These are phyloP conservation scores for Chaetomidium leptoderma DNA, from an alignment of 495 filamentous ascomycete species.

Conservation along the genomic window DNA sequence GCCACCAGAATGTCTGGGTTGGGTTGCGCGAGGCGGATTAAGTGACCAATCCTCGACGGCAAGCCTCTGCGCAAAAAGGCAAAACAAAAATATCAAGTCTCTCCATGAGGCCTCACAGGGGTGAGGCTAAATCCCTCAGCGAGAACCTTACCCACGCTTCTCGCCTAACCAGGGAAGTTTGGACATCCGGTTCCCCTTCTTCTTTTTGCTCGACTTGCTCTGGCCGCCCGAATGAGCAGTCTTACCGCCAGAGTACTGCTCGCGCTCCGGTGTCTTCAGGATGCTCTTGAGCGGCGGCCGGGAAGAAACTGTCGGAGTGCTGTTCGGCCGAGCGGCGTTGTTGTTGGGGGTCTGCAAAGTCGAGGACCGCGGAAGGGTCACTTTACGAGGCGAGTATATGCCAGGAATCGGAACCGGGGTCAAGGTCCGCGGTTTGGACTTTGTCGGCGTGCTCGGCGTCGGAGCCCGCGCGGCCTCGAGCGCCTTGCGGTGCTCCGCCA, in stretches of 20 bases:
- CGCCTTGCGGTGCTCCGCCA: slow-evolving; percentile 14
- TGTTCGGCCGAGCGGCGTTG: not conserved
- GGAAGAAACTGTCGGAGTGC: not conserved
- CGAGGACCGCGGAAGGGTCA: not conserved
- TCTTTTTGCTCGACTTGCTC: not conserved
- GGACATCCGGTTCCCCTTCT: not conserved
- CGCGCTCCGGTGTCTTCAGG: slow-evolving; percentile 12
- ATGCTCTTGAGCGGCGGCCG: slow-evolving; percentile 4
- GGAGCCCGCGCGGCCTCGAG: not conserved
- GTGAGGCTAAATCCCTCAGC: not conserved
- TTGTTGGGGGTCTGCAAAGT: not conserved
- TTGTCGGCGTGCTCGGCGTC: slow-evolving; percentile 3
- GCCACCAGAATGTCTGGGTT: not conserved
- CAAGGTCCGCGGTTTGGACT: not conserved
- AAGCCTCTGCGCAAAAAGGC: not conserved
- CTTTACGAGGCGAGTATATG: not conserved
- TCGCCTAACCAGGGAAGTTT: not conserved
- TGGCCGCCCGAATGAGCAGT: not conserved
- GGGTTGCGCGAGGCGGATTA: not conserved
- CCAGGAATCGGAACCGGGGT: slow-evolving; percentile 12
- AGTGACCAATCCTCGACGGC: not conserved
- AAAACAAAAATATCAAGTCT: not conserved
- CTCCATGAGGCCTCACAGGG: not conserved
- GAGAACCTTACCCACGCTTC: not conserved
- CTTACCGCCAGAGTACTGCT: not conserved